These are phyloP conservation scores for Suillus placidus DNA, from an alignment of 768 basidiomycete genomes.

Conservation along the genomic window DNA sequence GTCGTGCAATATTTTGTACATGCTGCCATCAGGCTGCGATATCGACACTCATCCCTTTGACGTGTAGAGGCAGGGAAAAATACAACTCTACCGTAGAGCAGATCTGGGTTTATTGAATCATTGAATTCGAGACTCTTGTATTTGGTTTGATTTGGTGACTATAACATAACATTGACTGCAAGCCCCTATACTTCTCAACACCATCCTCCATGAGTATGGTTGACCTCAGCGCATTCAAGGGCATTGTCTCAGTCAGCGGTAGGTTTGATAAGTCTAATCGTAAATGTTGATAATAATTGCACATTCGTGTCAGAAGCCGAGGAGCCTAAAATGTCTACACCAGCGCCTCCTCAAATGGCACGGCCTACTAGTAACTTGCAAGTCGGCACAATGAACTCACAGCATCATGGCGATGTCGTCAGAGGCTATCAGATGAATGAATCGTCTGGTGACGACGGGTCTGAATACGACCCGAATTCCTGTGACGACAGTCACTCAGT, in stretches of 20 bases:
- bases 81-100: too few relatives aligned
- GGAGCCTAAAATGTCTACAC: background rate
- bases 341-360: background rate
- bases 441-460: background rate
- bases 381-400: background rate
- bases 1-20: too few relatives aligned
- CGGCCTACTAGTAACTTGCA: background rate
- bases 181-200: background rate
- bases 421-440: background rate
- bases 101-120: too few relatives aligned
- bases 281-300: background rate
- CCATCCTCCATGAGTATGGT: background rate
- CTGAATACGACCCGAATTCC: background rate
- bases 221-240: background rate
- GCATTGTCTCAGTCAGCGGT: background rate
- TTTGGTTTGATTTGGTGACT: too few relatives aligned
- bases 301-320: background rate
- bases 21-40: too few relatives aligned
- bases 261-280: background rate
- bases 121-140: too few relatives aligned
- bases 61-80: too few relatives aligned
- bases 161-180: background rate
- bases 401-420: background rate
- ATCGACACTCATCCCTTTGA: too few relatives aligned
- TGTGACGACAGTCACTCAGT: background rate